Base-by-base conservation (phyloP, 129 eudicot genomes). In the Centaurea solstitialis region DNA sequence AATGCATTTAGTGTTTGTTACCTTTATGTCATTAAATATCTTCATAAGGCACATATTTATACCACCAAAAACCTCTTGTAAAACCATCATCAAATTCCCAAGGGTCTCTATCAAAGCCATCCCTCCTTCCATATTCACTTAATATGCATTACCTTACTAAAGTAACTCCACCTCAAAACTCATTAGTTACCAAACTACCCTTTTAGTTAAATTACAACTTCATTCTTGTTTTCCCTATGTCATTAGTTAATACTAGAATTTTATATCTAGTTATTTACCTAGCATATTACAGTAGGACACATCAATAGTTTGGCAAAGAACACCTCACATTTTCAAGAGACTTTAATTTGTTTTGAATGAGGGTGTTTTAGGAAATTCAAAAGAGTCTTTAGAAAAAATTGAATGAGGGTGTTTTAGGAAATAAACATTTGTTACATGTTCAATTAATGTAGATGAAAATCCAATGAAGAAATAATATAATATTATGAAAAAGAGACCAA, bases 31-130 rank as follows among this genome's bases (percentile, higher is more conserved):
- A 76, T 76, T 8, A 77, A 88, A 79, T 84, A 84, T 85, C 88
- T 83, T 85, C 78, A 85, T 65, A 68, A 64, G 75, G 20, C 87
- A 66, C 89, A 76, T 89, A 93, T 93, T 93, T 91, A 93, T 93
- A 93, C 86, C 79, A 73, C 65, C 74, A 78, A 39, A 62, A 66
- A 74, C 64, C 73, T 28, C 53, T 76, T 76, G 53, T 9, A 57
- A 76, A 62, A 82, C 35, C 72, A 75, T 76, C 77, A 69, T 76
- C 47, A 69, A 82, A 82, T 68, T 40, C 77, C 21, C 59, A 59
- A 40, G 73, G 65, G 86, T 82, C 86, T 24, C 78, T 11, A 21
- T 82, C 86, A 82, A 72, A 85, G 74, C 84, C 82, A 74, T 70
- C 71, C 71, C 66, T 9, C 73, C 65, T 68, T 68, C 84, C 78